phyloP scores from a whole-genome alignment of 2,329 filamentous ascomycete species.

The Colletotrichum liriopes region DNA sequence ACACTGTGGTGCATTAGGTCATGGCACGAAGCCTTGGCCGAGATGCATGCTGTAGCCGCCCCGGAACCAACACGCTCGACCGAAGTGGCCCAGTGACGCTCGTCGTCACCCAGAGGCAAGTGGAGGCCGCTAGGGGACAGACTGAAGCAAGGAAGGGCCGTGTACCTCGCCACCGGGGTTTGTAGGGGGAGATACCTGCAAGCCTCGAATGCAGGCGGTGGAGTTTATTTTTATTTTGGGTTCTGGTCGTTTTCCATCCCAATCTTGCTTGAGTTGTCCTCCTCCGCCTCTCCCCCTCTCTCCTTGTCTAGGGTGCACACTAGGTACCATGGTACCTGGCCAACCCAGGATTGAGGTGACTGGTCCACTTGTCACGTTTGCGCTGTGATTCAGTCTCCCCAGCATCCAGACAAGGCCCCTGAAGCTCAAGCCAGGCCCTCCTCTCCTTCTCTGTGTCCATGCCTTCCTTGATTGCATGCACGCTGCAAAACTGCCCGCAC shows the following conservation, averaged over 20 bases:
- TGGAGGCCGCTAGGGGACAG: conserved; percentile 9
- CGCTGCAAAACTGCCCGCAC: neutral
- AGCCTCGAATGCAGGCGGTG: neutral
- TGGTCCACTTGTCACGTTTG: neutral
- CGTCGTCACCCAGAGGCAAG: conserved; percentile 9
- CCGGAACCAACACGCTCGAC: conserved; percentile 9
- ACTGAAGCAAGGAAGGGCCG: neutral
- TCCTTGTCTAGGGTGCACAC: too few species aligned
- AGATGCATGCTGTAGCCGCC: neutral
- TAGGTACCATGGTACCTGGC: too few species aligned
- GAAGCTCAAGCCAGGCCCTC: neutral
- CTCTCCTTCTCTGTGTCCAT: neutral
- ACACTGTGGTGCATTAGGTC: too few species aligned
- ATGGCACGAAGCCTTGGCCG: neutral
- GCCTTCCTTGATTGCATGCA: neutral
- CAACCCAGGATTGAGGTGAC: neutral
- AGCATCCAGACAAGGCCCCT: neutral
- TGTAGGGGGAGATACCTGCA: neutral
- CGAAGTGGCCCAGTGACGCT: conserved; percentile 22
- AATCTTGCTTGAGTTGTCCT: neutral
- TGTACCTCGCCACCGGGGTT: neutral
- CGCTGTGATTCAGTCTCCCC: neutral
- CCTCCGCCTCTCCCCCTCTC: neutral
- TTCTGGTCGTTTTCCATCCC: neutral
- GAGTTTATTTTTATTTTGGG: conserved; percentile 3